Conservation (phyloP, 805 yeast species). For the Saturnispora dispora region DNA sequence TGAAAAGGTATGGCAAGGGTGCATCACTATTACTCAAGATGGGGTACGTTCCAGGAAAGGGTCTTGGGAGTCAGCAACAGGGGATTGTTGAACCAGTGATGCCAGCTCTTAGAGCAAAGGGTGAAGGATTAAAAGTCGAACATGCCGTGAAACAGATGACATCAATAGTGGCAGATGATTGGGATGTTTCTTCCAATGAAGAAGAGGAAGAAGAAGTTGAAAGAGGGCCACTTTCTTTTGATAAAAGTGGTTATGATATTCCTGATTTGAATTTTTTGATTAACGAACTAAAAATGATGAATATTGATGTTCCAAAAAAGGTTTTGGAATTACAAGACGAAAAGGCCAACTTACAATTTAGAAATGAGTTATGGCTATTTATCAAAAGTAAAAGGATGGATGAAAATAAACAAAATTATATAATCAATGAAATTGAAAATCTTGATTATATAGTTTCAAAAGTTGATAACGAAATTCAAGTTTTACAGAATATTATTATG, state of each 20-base stretch:
- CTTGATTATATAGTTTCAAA: constrained; percentile 1
- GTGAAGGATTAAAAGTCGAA: constrained; percentile 67
- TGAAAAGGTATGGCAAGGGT: constrained; percentile 65
- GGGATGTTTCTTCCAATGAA: constrained; percentile 3
- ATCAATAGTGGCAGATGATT: constrained; percentile 10
- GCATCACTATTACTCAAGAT: constrained; percentile 66
- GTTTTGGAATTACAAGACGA: constrained; percentile 22
- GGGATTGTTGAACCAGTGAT: constrained; percentile 83
- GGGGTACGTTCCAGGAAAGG: constrained; percentile 84
- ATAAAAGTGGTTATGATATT: constrained; percentile 12
- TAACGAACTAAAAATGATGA: constrained; percentile 28
- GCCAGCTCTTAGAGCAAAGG: constrained; percentile 53
- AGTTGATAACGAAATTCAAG: neutral
- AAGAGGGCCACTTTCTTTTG: constrained; percentile 8
- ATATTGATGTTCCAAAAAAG: constrained; percentile 29
- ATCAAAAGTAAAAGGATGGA: constrained; percentile 9
- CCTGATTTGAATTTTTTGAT: constrained; percentile 32
- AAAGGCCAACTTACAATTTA: constrained; percentile 11
- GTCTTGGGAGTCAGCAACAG: constrained; percentile 62
- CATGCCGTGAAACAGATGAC: constrained; percentile 12
- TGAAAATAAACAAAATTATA: constrained; percentile 11
- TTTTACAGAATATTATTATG: constrained; percentile 8
- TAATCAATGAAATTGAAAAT: constrained; percentile 13
- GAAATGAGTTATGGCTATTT: constrained; percentile 15
- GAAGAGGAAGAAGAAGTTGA: constrained; percentile 14